Percentiles rank a stretch among this genome's conserved stretches.
Evolutionary conservation across 768 basidiomycete species (phyloP).

Genomic region (Phanerochaete sordida): DNA sequence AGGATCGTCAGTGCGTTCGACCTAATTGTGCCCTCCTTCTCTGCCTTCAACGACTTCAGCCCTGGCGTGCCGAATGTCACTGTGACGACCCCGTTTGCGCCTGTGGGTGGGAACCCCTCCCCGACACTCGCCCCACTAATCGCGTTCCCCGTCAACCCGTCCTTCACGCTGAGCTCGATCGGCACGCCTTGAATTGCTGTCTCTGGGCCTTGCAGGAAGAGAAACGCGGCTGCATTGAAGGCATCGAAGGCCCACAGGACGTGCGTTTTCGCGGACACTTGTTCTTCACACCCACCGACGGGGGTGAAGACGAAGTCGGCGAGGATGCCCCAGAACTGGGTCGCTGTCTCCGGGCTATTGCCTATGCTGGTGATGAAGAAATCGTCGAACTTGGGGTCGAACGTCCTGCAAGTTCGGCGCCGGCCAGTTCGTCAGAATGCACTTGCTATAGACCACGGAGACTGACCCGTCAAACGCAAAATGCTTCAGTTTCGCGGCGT

Average conservation of each 20-base stretch:
- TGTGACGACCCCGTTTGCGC: conserved; percentile 24
- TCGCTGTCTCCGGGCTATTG: conserved; percentile 25
- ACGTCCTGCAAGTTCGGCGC: too few relatives aligned
- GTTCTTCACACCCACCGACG: conserved; percentile 40
- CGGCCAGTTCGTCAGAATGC: too few relatives aligned
- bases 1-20: conserved; percentile 24
- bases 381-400: conserved; percentile 37
- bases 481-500: conserved; percentile 27
- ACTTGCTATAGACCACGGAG: not conserved
- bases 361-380: conserved; percentile 39
- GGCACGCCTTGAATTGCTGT: conserved; percentile 22
- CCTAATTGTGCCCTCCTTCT: conserved; percentile 29
- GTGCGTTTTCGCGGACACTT: conserved; percentile 27
- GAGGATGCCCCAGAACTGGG: conserved; percentile 35
- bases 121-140: conserved; percentile 33
- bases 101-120: conserved; percentile 11
- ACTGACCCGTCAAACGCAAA: conserved; percentile 41
- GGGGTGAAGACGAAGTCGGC: conserved; percentile 32
- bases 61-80: conserved; percentile 27
- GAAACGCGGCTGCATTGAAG: conserved; percentile 30
- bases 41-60: conserved; percentile 28
- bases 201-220: conserved; percentile 33
- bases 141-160: conserved; percentile 31
- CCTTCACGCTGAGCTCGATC: conserved; percentile 32
- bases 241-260: conserved; percentile 39